phyloP scores from a whole-genome alignment of 2,329 filamentous ascomycete genomes.

The Verticillium klebahnii region DNA sequence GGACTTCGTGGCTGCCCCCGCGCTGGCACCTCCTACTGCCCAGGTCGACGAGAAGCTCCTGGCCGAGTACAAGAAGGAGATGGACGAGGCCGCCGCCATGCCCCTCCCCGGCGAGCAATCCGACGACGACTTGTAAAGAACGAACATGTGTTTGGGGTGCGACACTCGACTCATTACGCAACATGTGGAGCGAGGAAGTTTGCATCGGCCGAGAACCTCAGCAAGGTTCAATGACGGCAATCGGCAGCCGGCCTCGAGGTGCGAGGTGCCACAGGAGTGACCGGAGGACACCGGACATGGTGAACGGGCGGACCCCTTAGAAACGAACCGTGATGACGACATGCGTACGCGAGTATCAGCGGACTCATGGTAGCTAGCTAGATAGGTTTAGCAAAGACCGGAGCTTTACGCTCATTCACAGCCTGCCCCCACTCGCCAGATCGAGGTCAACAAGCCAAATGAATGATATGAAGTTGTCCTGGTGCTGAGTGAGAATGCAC shows the following conservation, averaged over 20 bases:
- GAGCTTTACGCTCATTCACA: background rate
- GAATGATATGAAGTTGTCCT: no score
- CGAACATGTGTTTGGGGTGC: background rate
- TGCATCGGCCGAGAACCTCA: background rate
- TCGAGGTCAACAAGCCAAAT: no score
- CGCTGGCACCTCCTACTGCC: conserved; percentile 90
- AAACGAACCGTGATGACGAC: background rate
- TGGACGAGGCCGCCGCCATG: conserved; percentile 72
- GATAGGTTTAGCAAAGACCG: background rate
- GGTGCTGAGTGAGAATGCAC: no score
- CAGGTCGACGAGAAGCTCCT: conserved; percentile 79
- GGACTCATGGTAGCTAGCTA: background rate
- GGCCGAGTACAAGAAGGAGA: conserved; percentile 80
- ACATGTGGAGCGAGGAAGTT: background rate
- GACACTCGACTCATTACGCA: background rate
- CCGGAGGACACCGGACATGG: background rate
- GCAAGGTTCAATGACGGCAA: background rate
- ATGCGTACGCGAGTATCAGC: background rate
- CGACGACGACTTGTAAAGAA: conserved; percentile 56
- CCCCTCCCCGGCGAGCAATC: conserved; percentile 96
- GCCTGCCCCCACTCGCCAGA: no score
- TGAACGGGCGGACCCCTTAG: background rate
- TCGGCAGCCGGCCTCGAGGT: background rate
- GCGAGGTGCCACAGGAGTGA: background rate
- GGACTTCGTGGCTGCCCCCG: conserved; percentile 96